Conservation (phyloP, 345 rosid species). For the Turritis glabra region DNA sequence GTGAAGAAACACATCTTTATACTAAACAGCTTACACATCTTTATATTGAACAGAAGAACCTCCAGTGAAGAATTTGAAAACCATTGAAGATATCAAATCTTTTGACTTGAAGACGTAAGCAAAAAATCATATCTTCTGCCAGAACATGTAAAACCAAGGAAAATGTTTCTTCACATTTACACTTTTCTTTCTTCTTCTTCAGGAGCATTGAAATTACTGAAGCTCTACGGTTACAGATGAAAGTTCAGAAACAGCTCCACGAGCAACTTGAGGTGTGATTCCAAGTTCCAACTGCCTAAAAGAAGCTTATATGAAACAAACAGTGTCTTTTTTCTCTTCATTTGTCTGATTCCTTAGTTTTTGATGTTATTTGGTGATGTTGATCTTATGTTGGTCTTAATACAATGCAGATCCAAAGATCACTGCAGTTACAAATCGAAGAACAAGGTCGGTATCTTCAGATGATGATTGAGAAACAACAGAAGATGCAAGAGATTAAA, state of each 20-base stretch:
- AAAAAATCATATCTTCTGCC: background rate
- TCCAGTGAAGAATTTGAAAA: conserved; percentile 52
- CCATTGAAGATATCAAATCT: conserved; percentile 65
- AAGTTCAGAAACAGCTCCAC: conserved; percentile 91
- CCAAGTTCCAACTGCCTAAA: background rate
- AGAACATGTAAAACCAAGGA: background rate
- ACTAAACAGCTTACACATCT: conserved; percentile 30
- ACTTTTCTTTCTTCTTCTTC: background rate
- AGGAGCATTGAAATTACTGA: conserved; percentile 54
- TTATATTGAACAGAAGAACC: conserved; percentile 45
- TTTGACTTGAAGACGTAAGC: conserved; percentile 79
- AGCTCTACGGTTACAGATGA: conserved; percentile 88
- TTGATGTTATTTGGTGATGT: background rate
- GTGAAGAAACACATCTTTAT: background rate
- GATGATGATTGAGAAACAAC: conserved; percentile 74
- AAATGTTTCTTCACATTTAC: background rate
- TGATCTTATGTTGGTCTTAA: background rate
- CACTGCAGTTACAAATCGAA: conserved; percentile 33
- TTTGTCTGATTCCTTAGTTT: background rate
- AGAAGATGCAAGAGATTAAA: conserved; percentile 36
- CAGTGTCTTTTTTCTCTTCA: background rate
- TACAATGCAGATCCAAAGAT: conserved; percentile 36
- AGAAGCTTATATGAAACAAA: background rate
- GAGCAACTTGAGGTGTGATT: conserved; percentile 89
- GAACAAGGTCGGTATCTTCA: conserved; percentile 41